Evolutionary conservation across 2,329 filamentous ascomycete species (phyloP).

Genomic region (Neurospora sp.): DNA sequence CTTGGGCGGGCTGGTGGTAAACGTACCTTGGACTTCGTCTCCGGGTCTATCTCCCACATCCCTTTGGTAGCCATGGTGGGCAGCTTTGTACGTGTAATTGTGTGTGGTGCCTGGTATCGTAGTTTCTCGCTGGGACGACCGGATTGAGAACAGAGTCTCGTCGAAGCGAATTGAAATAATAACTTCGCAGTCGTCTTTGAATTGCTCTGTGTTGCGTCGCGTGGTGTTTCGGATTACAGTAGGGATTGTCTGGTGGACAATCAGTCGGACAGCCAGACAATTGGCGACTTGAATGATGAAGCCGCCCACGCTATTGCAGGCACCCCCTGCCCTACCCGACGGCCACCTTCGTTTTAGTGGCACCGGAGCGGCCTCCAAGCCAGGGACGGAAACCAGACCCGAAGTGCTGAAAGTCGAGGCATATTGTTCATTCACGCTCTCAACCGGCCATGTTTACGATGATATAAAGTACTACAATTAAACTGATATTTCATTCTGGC

Average conservation of each 20-base stretch:
- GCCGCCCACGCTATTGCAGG: neutral
- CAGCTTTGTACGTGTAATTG: neutral
- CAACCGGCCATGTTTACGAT: neutral
- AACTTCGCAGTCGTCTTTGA: neutral
- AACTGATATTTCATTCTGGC: neutral
- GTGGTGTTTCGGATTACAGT: constrained; percentile 4
- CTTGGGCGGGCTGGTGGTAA: constrained; percentile 26
- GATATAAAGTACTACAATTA: neutral
- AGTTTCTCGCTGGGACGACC: neutral
- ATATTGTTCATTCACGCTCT: neutral
- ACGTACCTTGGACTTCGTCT: constrained; percentile 82
- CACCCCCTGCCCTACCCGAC: neutral
- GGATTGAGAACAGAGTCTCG: neutral
- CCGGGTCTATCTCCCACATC: constrained; percentile 98
- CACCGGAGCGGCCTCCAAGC: neutral
- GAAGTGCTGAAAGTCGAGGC: neutral
- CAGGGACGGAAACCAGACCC: neutral
- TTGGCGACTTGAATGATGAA: neutral
- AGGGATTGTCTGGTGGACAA: neutral
- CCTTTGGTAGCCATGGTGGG: constrained; percentile 54
- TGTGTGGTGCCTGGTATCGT: neutral
- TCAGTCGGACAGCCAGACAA: neutral
- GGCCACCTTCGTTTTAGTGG: neutral
- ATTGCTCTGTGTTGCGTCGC: constrained; percentile 1
- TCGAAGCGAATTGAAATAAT: neutral